Evolutionary conservation across 768 basidiomycete genomes (phyloP).

Genomic region (Psilocybe sp.): DNA sequence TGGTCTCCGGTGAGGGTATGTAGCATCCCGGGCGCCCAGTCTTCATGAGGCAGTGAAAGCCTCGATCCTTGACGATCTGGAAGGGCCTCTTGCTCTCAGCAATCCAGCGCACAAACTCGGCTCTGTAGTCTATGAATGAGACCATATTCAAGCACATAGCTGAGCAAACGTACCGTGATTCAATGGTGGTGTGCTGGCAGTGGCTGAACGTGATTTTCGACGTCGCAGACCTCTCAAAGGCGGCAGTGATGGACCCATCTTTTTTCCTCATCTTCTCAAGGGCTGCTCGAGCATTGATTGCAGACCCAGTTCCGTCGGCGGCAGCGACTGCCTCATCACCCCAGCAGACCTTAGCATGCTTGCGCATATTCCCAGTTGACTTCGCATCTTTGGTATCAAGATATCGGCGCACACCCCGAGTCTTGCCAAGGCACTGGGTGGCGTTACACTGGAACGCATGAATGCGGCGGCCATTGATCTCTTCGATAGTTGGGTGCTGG

Average conservation of each 20-base stretch:
- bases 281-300: conserved; percentile 4
- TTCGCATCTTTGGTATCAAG: too few species aligned
- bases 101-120: conserved; percentile 26
- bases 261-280: not conserved
- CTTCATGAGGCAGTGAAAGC: conserved; percentile 11
- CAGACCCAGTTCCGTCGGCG: conserved; percentile 5
- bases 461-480: too few species aligned
- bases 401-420: too few species aligned
- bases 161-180: conserved; percentile 16
- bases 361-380: too few species aligned
- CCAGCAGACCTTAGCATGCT: too few species aligned
- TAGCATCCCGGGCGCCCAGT: too few species aligned
- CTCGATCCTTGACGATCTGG: conserved; percentile 11
- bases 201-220: conserved; percentile 28
- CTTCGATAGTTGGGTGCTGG: too few species aligned
- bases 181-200: conserved; percentile 18
- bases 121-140: conserved; percentile 15
- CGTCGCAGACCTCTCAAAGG: conserved; percentile 25
- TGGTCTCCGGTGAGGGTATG: conserved; percentile 7
- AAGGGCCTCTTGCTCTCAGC: conserved; percentile 10
- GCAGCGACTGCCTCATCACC: too few species aligned
- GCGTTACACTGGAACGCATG: too few species aligned
- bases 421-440: too few species aligned
- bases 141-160: conserved; percentile 1
- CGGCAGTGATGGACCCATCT: conserved; percentile 22